Evolutionary conservation across 2,329 filamentous ascomycete species (phyloP), one percentile per base, ranked within the genome.

Genomic region (Fusarium graminum): DNA sequence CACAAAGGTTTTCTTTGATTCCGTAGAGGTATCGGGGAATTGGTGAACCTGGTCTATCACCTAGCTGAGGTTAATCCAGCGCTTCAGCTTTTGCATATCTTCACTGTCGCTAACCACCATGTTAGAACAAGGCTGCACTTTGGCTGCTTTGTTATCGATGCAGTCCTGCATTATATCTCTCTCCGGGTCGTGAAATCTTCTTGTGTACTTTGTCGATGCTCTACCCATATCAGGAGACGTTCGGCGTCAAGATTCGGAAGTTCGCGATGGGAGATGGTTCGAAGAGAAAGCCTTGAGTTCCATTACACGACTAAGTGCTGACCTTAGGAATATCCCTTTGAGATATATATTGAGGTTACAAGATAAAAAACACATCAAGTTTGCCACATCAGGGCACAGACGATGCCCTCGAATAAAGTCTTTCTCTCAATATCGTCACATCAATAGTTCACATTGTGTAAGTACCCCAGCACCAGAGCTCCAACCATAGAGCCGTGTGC

Each of bases 61-160:
- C 59, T 50, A 61, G 17, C 51, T 44, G n/a, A 42, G 56, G 11
- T 63, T 50, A 12, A 51, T 50, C 10, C 7, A 17, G 16, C 51
- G 30, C 5, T 56, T 50, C 1, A 63, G 26, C 5, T 25, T 26
- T 17, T 61, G 57, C 56, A 61, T 62, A 3, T 61, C 22, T 3
- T 32, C n/a, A 16, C 39, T 41, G 16, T 4, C 10, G 7, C 12
- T 7, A 3, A 63, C 41, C 2, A 36, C 39, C 4, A 9, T 14
- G 13, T 25, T 16, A 6, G 28, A 17, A 7, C 14, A 28, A 2
- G 16, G 14, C 3, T 9, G 4, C 11, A 17, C 7, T 2, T 32
- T 8, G 4, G 2, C 9, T 3, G n/a, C 11, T 7, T n/a, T 22
- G 12, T 26, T 14, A 3, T 8, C 2, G 2, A 17, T 3, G 7